Percentiles rank a stretch among this genome's conserved stretches.
Evolutionary conservation across 345 rosid genomes (phyloP).

Genomic region (Sonneratia alba): DNA sequence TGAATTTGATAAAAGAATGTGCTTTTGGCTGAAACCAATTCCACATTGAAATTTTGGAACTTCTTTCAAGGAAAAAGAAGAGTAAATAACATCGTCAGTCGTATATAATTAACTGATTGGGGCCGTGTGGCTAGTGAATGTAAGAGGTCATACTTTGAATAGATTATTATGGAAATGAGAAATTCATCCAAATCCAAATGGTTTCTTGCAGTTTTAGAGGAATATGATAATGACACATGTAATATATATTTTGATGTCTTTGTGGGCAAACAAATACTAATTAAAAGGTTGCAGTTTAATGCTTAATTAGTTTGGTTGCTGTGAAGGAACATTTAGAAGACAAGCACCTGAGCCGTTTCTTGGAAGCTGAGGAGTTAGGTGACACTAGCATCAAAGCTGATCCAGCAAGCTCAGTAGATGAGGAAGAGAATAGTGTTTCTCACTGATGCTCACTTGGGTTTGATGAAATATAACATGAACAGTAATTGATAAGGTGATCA

Average conservation of each 20-base stretch:
- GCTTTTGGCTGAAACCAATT: neutral
- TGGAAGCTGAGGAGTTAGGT: constrained; percentile 44
- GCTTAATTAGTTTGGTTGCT: neutral
- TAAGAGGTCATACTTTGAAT: too few species aligned
- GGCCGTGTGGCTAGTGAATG: too few species aligned
- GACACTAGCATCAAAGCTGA: constrained; percentile 10
- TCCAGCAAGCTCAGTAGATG: neutral
- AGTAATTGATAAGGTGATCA: neutral
- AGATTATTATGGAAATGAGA: neutral
- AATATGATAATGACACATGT: neutral
- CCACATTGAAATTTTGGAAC: neutral
- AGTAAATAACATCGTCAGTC: neutral
- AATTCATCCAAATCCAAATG: neutral
- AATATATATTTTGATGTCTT: neutral
- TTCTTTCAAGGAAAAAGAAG: neutral
- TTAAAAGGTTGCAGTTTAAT: neutral
- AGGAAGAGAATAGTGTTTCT: neutral
- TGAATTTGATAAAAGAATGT: neutral
- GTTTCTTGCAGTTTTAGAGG: neutral
- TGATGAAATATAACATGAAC: neutral
- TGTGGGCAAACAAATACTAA: neutral
- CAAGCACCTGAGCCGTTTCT: constrained; percentile 57
- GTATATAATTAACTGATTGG: too few species aligned
- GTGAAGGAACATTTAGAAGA: constrained; percentile 66
- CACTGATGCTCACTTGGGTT: neutral